A percentile compares a stretch with the other conserved stretches of the same genome.
These are phyloP conservation scores for Lipomyces kockii DNA, from an alignment of 805 yeast species.

Conservation along the genomic window DNA sequence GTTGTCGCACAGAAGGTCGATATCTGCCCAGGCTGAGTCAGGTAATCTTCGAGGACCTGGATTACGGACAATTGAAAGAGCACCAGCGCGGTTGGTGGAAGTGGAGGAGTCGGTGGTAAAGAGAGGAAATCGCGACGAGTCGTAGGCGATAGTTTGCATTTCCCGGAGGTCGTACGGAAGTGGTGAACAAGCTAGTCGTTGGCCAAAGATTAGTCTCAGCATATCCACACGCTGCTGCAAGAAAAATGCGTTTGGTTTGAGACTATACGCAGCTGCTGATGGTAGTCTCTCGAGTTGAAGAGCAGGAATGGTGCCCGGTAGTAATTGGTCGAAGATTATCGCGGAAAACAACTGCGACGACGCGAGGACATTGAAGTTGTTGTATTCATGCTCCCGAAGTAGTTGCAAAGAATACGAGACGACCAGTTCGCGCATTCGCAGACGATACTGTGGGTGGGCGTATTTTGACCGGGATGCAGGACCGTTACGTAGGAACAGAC, in stretches of 20 bases:
- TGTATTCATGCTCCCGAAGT: constrained; percentile 22
- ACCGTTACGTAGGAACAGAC: constrained; percentile 25
- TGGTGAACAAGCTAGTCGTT: constrained; percentile 26
- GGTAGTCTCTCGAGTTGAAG: constrained; percentile 28
- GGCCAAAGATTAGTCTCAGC: constrained; percentile 34
- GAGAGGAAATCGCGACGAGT: constrained; percentile 33
- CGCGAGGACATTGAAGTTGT: constrained; percentile 24
- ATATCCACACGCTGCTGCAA: constrained; percentile 33
- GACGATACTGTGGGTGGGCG: constrained; percentile 24
- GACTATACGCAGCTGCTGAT: constrained; percentile 29
- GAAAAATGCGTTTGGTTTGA: constrained; percentile 27
- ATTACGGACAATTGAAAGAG: constrained; percentile 14
- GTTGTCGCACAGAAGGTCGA: constrained; percentile 3
- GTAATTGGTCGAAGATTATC: constrained; percentile 31
- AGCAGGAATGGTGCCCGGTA: constrained; percentile 31
- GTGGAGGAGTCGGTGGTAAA: constrained; percentile 20
- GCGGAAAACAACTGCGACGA: constrained; percentile 35
- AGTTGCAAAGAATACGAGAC: constrained; percentile 24
- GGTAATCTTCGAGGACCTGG: constrained; percentile 20
- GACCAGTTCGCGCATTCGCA: constrained; percentile 30
- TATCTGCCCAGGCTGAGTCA: constrained; percentile 33
- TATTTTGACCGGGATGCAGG: constrained; percentile 23
- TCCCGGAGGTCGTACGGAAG: constrained; percentile 22
- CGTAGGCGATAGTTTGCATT: constrained; percentile 33
- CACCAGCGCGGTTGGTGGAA: constrained; percentile 9